Evolutionary conservation across 495 filamentous ascomycete species (phyloP), one percentile per base, ranked within the genome.

Genomic region (Staphylotrichum tortipilum): DNA sequence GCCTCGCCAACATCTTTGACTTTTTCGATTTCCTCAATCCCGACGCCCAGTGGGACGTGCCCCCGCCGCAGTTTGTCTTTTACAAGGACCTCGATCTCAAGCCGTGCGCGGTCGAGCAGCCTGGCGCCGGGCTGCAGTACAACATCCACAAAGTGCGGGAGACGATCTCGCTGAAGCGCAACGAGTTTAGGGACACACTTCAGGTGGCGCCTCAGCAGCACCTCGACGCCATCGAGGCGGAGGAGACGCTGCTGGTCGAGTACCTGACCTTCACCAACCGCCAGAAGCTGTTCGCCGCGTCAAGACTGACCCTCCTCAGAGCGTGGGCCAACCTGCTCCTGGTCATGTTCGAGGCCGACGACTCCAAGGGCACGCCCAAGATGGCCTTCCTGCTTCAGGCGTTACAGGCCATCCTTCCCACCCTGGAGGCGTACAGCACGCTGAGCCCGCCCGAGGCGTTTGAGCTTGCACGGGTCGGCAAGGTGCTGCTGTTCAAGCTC

Each of bases 1-100:
- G 67, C 12, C 84, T 86, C 39, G 76, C 82, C 4, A 85, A 83
- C 6, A 76, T 97, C 12, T 94, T 96, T 64, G 94, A 96, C 54
- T 78, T 96, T 18, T 89, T 95, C 49, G 94, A 97, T 67, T 95
- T 97, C 49, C 74, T 89, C 26, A 83, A 89, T 47, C 64, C 87
- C 7, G 81, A 89, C 35, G 72, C 81, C 35, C 44, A 70, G 2
- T 74, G 74, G 52, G 54, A 71, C 31, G 59, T 75, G 29, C 47
- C 66, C 9, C 46, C 58, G 2, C 82, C 86, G 7, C 49, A 70
- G 11, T 66, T 81, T 17, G 62, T 63, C 9, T 70, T 78, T 31
- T 82, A 89, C 45, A 61, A 70, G 14, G 78, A 80, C 34, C 57
- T 91, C 30, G 78, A 84, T 49, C 59, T 91, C 36, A 67, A 74